Evolutionary conservation across 176 grass and related monocot genomes (phyloP).

Genomic region (Cenchrus americanus): DNA sequence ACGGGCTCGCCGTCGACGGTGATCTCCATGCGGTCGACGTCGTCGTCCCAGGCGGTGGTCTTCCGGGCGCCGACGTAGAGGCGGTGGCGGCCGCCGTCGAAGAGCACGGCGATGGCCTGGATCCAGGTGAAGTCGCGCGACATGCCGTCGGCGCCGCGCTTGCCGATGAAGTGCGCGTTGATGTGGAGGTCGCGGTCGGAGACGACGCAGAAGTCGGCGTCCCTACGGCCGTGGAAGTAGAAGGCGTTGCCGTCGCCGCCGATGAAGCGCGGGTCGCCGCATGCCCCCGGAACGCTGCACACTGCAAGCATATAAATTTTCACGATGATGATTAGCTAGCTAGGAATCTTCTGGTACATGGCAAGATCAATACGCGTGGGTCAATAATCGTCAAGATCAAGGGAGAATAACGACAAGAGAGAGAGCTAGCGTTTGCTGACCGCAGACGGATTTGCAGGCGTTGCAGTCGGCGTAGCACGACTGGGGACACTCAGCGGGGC

Average conservation of each 20-base stretch:
- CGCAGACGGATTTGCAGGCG: slow-evolving; percentile 42
- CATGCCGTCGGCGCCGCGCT: slow-evolving; percentile 33
- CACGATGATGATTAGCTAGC: no score
- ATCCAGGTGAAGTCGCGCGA: slow-evolving; percentile 66
- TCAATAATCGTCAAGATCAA: no score
- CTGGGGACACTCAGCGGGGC: slow-evolving; percentile 4
- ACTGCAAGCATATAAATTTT: not conserved
- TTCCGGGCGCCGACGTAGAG: slow-evolving; percentile 56
- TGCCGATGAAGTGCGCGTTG: slow-evolving; percentile 69
- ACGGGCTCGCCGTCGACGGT: slow-evolving; percentile 37
- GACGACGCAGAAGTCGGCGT: slow-evolving; percentile 59
- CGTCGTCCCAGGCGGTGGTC: slow-evolving; percentile 47
- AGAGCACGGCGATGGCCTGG: slow-evolving; percentile 59
- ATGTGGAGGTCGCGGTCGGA: slow-evolving; percentile 63
- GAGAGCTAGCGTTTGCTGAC: not conserved
- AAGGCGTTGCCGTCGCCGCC: slow-evolving; percentile 65
- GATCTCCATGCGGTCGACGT: slow-evolving; percentile 51
- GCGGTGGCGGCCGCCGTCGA: slow-evolving; percentile 37
- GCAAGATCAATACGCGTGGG: not conserved
- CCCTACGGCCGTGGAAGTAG: slow-evolving; percentile 56
- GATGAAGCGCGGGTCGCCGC: slow-evolving; percentile 62
- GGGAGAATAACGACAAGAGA: no score
- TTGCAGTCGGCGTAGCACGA: slow-evolving; percentile 44
- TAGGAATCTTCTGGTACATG: no score
- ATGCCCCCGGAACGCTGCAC: slow-evolving; percentile 40